Evolutionary conservation across 106 monocot genomes (phyloP).

Genomic region (Dendrobium huoshanense): DNA sequence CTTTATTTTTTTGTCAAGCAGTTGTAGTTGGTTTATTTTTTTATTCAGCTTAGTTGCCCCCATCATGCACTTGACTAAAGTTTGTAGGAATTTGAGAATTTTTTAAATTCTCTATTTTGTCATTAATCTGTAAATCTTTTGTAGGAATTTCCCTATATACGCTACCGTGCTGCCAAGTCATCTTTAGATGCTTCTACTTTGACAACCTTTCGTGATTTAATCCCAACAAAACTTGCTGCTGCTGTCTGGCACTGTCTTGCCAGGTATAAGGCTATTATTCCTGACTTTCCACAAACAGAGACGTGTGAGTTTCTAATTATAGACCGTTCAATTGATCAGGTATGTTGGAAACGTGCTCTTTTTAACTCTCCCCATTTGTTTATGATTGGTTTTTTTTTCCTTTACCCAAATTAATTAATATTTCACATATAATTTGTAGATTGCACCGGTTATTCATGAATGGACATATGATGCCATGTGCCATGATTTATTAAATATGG

Average conservation of each 20-base stretch:
- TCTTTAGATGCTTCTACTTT: slow-evolving; percentile 60
- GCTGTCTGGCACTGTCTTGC: slow-evolving; percentile 62
- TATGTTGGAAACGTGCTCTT: slow-evolving; percentile 6
- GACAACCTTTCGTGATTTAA: slow-evolving; percentile 67
- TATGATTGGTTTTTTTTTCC: not conserved
- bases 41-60: not conserved
- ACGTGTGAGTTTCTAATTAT: slow-evolving; percentile 87
- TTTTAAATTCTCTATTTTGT: not conserved
- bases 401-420: not conserved
- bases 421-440: slow-evolving; percentile 23
- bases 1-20: not conserved
- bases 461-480: slow-evolving; percentile 99
- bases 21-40: not conserved
- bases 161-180: slow-evolving; percentile 76
- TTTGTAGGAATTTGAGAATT: not conserved
- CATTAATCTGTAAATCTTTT: not conserved
- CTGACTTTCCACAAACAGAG: slow-evolving; percentile 67
- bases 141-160: slow-evolving; percentile 88
- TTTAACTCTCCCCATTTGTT: not conserved
- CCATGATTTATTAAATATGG: slow-evolving; percentile 79
- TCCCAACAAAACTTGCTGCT: slow-evolving; percentile 90
- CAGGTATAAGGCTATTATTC: slow-evolving; percentile 51
- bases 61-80: not conserved
- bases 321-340: slow-evolving; percentile 84
- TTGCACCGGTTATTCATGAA: slow-evolving; percentile 88